Evolutionary conservation across 371 early-diverging fungal genomes (phyloP), one percentile per base, ranked within the genome.

Genomic region (Lichtheimia ornata): DNA sequence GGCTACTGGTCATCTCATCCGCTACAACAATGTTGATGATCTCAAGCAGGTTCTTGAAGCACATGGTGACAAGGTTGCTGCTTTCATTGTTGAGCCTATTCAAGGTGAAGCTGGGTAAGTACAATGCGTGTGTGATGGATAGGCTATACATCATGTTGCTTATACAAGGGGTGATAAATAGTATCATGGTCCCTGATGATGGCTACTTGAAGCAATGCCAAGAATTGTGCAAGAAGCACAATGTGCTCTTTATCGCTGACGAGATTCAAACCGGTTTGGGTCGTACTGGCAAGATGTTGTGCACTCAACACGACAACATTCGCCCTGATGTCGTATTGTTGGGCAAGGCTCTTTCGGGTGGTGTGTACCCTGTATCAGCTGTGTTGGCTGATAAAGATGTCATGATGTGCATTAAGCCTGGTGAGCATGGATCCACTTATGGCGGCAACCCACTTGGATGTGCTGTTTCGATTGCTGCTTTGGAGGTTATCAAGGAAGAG

Each of bases 181-280:
- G 89, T 69, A 95, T 98, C 71, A 84, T 89, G 71, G 93, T 97
- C 4, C 97, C 99, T n/a, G 94, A 92, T 64, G 84, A 90, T 0
- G 97, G 94, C 11, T 98, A 96, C 77, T 79, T 98, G 53, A 82
- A 84, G 68, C 83, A 83, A 61, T 88, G 88, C 66, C 85, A 89
- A 63, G 93, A 90, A 17, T 84, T 97, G 43, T 98, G 98, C 90
- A 91, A 93, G 73, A 90, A 97, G 77, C 89, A 97, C 84, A 97
- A 97, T 65, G 97, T 96, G 18, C 82, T 98, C 58, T 89, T 98
- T 62, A 97, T 98, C 72, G 94, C 93, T 50, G 99, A 98, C 69
- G 99, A 98, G 81, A 94, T 98, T 72, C 99, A 98, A 77, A 94
- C 97, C n/a, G 99, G 99, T 57, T 81, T 98, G 40, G 96, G 83